Percentiles rank a stretch among this genome's conserved stretches.
Evolutionary conservation across 2,329 filamentous ascomycete species (phyloP).

Genomic region (Cladosporium sp.): DNA sequence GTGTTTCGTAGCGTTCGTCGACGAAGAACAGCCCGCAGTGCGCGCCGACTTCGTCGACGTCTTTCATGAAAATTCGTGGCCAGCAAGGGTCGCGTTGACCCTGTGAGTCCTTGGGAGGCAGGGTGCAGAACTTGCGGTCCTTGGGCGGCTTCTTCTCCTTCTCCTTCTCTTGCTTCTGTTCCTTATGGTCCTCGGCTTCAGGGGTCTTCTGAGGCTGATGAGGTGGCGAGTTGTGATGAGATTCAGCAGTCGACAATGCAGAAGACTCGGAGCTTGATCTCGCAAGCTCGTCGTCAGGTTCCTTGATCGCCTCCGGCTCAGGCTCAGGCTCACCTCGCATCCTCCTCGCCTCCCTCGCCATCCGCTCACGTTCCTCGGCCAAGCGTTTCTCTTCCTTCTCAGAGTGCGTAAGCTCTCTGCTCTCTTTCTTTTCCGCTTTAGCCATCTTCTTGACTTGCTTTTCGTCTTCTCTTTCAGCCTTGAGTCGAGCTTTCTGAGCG

Average conservation of each 20-base stretch:
- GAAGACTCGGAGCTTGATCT: not conserved
- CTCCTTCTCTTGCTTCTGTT: not conserved
- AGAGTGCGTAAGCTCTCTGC: slow-evolving; percentile 24
- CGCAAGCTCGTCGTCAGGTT: not conserved
- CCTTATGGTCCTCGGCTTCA: not conserved
- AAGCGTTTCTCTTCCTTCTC: slow-evolving; percentile 28
- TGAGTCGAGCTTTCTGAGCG: slow-evolving; percentile 18
- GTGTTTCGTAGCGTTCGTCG: slow-evolving; percentile 46
- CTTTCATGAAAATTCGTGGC: slow-evolving; percentile 75
- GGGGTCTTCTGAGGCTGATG: not conserved
- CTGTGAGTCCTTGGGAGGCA: slow-evolving; percentile 56
- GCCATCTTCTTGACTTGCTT: slow-evolving; percentile 30
- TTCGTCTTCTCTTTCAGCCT: slow-evolving; percentile 34
- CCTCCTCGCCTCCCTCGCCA: slow-evolving; percentile 28
- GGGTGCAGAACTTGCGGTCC: slow-evolving; percentile 72
- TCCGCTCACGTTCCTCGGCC: slow-evolving; percentile 26
- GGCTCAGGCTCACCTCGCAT: slow-evolving; percentile 27
- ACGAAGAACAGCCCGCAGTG: slow-evolving; percentile 78
- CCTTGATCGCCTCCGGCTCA: not conserved
- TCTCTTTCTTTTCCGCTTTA: slow-evolving; percentile 26
- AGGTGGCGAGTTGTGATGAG: not conserved
- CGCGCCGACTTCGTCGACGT: slow-evolving; percentile 78
- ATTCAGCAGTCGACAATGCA: not conserved
- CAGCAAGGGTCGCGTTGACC: slow-evolving; percentile 66
- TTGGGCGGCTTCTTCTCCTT: slow-evolving; percentile 40